A percentile compares a stretch with the other conserved stretches of the same genome.
These are phyloP conservation scores for Podospora appendiculata DNA, from an alignment of 495 filamentous ascomycete genomes.

Conservation along the genomic window DNA sequence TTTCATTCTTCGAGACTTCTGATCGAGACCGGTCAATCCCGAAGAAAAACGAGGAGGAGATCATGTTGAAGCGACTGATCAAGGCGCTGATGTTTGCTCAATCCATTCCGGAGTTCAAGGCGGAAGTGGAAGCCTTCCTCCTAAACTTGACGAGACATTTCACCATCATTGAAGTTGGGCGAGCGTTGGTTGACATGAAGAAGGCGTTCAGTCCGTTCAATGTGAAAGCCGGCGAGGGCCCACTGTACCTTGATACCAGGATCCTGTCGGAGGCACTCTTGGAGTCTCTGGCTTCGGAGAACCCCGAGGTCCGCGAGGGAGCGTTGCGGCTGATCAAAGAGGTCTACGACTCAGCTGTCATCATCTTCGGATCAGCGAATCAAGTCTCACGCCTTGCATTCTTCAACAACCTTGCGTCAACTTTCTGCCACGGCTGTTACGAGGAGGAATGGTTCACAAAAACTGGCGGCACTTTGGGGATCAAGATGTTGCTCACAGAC, in stretches of 20 bases:
- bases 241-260: slow-evolving; percentile 73
- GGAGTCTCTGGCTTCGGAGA: slow-evolving; percentile 79
- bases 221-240: slow-evolving; percentile 77
- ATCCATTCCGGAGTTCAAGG: slow-evolving; percentile 70
- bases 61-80: slow-evolving; percentile 71
- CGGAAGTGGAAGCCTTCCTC: slow-evolving; percentile 63
- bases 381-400: slow-evolving; percentile 66
- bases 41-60: slow-evolving; percentile 79
- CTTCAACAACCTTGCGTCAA: slow-evolving; percentile 70
- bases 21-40: slow-evolving; percentile 74
- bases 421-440: slow-evolving; percentile 89
- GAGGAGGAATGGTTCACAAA: slow-evolving; percentile 98
- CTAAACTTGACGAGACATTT: slow-evolving; percentile 82
- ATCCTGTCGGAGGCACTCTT: slow-evolving; percentile 82
- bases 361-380: slow-evolving; percentile 70
- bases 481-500: slow-evolving; percentile 71
- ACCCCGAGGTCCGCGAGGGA: slow-evolving; percentile 68
- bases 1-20: slow-evolving; percentile 57
- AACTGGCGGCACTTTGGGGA: slow-evolving; percentile 81
- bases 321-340: slow-evolving; percentile 69
- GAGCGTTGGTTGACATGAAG: slow-evolving; percentile 65
- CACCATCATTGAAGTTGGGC: slow-evolving; percentile 81
- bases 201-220: slow-evolving; percentile 69
- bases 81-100: slow-evolving; percentile 82
- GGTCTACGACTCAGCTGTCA: slow-evolving; percentile 67